Conservation (phyloP, 73 alveolate species). For the Breviolum minutum region DNA sequence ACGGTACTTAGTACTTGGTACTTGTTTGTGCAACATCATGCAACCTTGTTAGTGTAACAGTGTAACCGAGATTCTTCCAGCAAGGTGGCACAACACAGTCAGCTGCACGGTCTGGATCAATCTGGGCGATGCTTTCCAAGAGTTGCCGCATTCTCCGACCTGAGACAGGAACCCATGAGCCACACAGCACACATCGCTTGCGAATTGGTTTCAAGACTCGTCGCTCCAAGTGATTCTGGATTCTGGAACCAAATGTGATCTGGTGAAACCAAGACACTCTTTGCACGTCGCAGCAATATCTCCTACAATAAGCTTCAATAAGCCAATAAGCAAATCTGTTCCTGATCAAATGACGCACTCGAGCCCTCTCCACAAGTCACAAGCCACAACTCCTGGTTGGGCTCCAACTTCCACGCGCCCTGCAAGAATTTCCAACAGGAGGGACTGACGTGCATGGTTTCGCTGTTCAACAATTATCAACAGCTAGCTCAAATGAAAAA, state of each 20-base stretch:
- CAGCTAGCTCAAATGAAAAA: no score
- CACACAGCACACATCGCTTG: background rate
- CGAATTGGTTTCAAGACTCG: background rate
- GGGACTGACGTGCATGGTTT: background rate
- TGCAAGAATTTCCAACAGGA: background rate
- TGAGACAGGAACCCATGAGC: background rate
- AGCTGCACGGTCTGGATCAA: slow-evolving; percentile 94
- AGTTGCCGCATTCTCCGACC: slow-evolving; percentile 82
- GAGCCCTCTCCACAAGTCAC: background rate
- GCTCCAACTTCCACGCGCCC: slow-evolving; percentile 85
- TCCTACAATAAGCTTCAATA: slow-evolving; percentile 39
- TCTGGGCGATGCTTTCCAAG: slow-evolving; percentile 73
- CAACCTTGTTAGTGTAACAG: no score
- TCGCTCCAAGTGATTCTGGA: background rate
- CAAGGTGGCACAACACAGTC: slow-evolving; percentile 92
- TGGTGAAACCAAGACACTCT: background rate
- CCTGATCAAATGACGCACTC: no score
- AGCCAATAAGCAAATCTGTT: no score
- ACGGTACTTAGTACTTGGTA: background rate
- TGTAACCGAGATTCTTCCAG: slow-evolving; percentile 42
- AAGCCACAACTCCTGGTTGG: slow-evolving; percentile 64
- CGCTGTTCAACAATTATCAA: no score
- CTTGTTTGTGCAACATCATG: no score
- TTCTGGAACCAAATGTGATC: background rate
- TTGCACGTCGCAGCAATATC: slow-evolving; percentile 32